Percentiles rank a stretch among this genome's conserved stretches.
Evolutionary conservation across 305 asterid genomes (phyloP).

Genomic region (Fraxinus latifolia): DNA sequence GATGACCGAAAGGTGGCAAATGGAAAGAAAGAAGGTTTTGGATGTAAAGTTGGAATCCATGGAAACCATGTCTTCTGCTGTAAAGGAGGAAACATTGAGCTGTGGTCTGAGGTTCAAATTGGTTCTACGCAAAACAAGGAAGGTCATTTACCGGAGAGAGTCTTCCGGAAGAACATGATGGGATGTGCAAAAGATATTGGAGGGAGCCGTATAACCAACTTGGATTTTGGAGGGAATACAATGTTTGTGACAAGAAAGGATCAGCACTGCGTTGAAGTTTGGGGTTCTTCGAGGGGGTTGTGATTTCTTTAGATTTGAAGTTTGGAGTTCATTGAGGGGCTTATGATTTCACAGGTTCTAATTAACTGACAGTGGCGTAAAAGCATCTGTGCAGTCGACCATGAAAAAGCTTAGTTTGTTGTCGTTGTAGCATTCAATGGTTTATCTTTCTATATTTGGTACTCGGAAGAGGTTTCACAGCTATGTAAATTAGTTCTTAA

Average conservation of each 20-base stretch:
- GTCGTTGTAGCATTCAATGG: not conserved
- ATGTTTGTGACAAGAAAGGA: conserved; percentile 80
- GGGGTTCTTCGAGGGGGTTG: conserved; percentile 49
- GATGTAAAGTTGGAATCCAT: conserved; percentile 59
- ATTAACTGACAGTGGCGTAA: too few species aligned
- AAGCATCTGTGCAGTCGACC: too few species aligned
- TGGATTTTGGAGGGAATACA: conserved; percentile 81
- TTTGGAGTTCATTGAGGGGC: not conserved
- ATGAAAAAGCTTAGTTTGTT: not conserved
- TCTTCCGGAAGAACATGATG: conserved; percentile 66
- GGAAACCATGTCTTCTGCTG: conserved; percentile 79
- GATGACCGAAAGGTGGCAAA: conserved; percentile 49
- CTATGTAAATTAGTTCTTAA: not conserved
- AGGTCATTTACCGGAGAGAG: conserved; percentile 31
- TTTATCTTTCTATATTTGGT: not conserved
- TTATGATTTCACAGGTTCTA: too few species aligned
- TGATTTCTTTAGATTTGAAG: not conserved
- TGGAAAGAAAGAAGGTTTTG: conserved; percentile 83
- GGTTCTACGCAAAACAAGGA: conserved; percentile 30
- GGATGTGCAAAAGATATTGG: conserved; percentile 72
- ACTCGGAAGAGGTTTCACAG: not conserved
- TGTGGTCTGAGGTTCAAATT: conserved; percentile 73
- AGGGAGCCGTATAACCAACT: conserved; percentile 45
- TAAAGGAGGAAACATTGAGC: conserved; percentile 62
- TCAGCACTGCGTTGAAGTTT: conserved; percentile 74